Percentiles rank a stretch among this genome's conserved stretches.
phyloP scores from a whole-genome alignment of 495 filamentous ascomycete genomes.

The Trichoderma asperelloides region DNA sequence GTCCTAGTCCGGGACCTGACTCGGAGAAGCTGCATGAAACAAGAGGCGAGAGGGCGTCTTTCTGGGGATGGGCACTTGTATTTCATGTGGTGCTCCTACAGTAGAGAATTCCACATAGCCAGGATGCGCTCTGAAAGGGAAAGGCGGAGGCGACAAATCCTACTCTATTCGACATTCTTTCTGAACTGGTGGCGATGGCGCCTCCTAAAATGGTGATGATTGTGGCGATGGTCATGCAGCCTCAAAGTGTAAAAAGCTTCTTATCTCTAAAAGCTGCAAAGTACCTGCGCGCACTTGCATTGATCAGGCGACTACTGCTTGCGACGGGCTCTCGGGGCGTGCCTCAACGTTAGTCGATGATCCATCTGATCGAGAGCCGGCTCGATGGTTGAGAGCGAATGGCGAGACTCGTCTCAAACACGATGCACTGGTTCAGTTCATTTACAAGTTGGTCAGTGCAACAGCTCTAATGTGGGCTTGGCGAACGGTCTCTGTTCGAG shows the following conservation, averaged over 20 bases:
- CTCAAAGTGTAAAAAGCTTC: background rate
- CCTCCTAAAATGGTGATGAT: background rate
- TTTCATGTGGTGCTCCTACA: background rate
- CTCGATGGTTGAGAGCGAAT: background rate
- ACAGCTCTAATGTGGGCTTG: background rate
- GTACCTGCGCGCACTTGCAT: background rate
- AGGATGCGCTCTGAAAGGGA: background rate
- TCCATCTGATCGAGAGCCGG: background rate
- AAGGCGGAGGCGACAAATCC: background rate
- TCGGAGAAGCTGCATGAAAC: background rate
- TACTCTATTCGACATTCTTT: background rate
- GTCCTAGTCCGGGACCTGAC: background rate
- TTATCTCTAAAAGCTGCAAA: background rate
- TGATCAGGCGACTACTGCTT: background rate
- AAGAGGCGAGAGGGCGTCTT: conserved; percentile 5
- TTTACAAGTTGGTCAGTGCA: conserved; percentile 1
- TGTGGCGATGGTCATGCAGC: background rate
- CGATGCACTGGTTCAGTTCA: background rate
- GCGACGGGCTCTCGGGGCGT: background rate
- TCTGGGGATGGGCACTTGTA: background rate
- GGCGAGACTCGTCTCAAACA: background rate
- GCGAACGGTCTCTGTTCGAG: background rate
- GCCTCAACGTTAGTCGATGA: background rate
- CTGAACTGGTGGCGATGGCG: background rate
- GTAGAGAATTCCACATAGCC: background rate